Evolutionary conservation across 2,329 filamentous ascomycete genomes (phyloP).

Genomic region (Tolypocladium ovalisporum): DNA sequence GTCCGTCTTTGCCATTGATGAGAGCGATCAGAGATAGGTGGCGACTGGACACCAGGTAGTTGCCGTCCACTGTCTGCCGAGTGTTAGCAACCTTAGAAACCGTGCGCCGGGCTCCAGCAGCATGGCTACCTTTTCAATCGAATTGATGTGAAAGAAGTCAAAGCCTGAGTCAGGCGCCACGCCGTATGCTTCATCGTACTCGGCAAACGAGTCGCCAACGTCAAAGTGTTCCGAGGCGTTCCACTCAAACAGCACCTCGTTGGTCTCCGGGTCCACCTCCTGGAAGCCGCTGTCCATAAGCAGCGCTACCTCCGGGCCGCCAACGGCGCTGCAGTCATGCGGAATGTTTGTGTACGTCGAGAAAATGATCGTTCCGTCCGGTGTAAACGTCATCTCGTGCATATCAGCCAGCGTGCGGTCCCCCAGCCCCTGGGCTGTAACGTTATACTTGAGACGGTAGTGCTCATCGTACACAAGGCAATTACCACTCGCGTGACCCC

Average conservation of each 20-base stretch:
- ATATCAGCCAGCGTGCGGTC: background rate
- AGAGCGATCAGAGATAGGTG: background rate
- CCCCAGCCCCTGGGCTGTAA: background rate
- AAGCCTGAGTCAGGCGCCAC: constrained; percentile 17
- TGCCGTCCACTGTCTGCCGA: background rate
- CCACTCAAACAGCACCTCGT: constrained; percentile 26
- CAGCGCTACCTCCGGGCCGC: constrained; percentile 17
- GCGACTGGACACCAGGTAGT: background rate
- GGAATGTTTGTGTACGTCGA: constrained; percentile 20
- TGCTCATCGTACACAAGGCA: background rate
- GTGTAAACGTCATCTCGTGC: background rate
- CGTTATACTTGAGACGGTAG: background rate
- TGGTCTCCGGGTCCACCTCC: constrained; percentile 24
- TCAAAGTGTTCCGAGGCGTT: constrained; percentile 20
- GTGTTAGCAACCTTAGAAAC: background rate
- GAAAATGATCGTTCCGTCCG: background rate
- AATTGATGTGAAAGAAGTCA: constrained; percentile 29
- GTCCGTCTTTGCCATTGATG: background rate
- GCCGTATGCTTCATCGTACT: constrained; percentile 16
- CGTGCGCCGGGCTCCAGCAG: constrained; percentile 3
- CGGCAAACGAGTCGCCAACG: constrained; percentile 13
- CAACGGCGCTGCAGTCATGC: constrained; percentile 17
- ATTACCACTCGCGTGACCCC: background rate
- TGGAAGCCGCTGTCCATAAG: constrained; percentile 27
- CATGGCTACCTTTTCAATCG: constrained; percentile 19